phyloP scores from a whole-genome alignment of 768 basidiomycete species.

The Antrodiella citrinella region DNA sequence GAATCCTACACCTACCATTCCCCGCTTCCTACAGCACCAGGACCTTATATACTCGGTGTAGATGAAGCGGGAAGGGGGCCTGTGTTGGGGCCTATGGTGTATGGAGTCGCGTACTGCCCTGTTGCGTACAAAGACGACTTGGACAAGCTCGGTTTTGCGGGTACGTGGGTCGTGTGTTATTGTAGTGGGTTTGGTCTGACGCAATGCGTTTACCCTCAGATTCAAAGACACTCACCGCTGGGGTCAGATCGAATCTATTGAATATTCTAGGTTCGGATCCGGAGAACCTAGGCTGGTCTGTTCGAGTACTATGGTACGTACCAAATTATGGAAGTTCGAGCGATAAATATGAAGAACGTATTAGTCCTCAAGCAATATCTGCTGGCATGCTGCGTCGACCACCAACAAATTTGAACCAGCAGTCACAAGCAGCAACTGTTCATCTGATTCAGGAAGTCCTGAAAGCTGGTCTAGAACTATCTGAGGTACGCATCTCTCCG shows the following conservation, averaged over 20 bases:
- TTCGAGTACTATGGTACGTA: slow-evolving; percentile 61
- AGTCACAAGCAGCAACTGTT: slow-evolving; percentile 85
- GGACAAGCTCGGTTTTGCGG: slow-evolving; percentile 83
- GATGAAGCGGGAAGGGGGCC: slow-evolving; percentile 98
- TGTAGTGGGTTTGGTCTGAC: not conserved
- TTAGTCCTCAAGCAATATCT: slow-evolving; percentile 86
- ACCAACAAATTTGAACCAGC: slow-evolving; percentile 80
- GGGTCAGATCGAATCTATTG: slow-evolving; percentile 57
- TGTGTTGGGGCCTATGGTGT: slow-evolving; percentile 91
- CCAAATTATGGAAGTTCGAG: no score
- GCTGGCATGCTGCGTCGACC: slow-evolving; percentile 82
- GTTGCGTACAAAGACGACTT: slow-evolving; percentile 64
- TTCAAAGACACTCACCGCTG: slow-evolving; percentile 82
- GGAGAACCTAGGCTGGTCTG: slow-evolving; percentile 71
- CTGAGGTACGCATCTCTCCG: slow-evolving; percentile 46
- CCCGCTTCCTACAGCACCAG: slow-evolving; percentile 53
- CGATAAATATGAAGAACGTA: not conserved
- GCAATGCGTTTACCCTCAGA: slow-evolving; percentile 56
- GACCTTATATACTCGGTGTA: slow-evolving; percentile 94
- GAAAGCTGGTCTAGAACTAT: slow-evolving; percentile 68
- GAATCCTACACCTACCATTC: slow-evolving; percentile 78
- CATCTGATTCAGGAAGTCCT: slow-evolving; percentile 80
- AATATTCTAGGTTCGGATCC: slow-evolving; percentile 63
- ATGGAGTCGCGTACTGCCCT: slow-evolving; percentile 92
- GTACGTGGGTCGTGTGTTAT: slow-evolving; percentile 30